Evolutionary conservation across 345 rosid genomes (phyloP), one percentile per base, ranked within the genome.

Genomic region (Corymbia maculata): DNA sequence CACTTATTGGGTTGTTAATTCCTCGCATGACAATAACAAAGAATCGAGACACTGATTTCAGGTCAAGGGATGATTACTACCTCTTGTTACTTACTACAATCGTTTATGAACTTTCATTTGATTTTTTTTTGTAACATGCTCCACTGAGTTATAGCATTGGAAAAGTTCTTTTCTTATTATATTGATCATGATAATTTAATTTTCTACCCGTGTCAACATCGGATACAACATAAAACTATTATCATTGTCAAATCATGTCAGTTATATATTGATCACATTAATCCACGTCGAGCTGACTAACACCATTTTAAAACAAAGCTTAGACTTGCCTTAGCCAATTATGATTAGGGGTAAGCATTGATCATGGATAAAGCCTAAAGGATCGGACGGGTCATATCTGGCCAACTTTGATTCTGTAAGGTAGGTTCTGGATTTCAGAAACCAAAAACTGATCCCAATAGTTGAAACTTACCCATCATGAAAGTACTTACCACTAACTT

Each of bases 361-460:
- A 4, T 28, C 9, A 3, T 21, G 28, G 28, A 21, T 55, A 22
- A 55, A 55, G 21, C 61, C 22, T 55, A 12, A 55, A 55, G 22
- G 2, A 55, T 55, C 61, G 9, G 3, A 55, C 61, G 26, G 22
- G 24, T 2, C 61, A 2, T 55, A 22, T 28, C 24, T 4, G 13
- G 61, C 13, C 0, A 2, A 12, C 24, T 55, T 0, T 55, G 28
- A 22, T 55, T 55, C 9, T 4, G 61, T 9, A 22, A 12, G 28
- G 9, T 55, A 12, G 61, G 0, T 22, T 55, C 21, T 55, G 61
- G 24, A 21, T 55, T 55, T 10, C 61, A 55, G 21, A 55, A 55
- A 8, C 5, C 24, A 2, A 55, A 9, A 55, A 5, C 2, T 1
- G 0, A 10, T 22, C 22, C 4, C 2, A 55, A 10, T 26, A 22